Evolutionary conservation across 2,329 filamentous ascomycete species (phyloP).

Genomic region (Paecilomyces sp.): DNA sequence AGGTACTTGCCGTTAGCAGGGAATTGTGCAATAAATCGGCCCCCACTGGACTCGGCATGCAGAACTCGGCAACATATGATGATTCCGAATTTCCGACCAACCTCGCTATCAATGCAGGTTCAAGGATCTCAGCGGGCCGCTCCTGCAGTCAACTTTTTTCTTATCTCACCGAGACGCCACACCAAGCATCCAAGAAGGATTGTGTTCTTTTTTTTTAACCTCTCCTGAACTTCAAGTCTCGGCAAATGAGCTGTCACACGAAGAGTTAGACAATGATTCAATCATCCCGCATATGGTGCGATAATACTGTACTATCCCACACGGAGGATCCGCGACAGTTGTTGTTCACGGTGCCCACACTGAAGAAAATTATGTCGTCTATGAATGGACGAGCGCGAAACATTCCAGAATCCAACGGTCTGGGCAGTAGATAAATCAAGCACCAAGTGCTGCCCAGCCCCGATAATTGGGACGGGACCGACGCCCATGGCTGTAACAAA

Average conservation of each 20-base stretch:
- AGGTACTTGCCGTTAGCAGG: not conserved
- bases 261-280: not conserved
- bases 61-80: not conserved
- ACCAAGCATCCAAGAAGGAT: not conserved
- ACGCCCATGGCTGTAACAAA: not conserved
- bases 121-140: not conserved
- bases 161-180: not conserved
- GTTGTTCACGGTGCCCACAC: not conserved
- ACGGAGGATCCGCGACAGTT: not conserved
- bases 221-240: not conserved
- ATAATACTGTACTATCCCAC: not conserved
- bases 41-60: not conserved
- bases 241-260: not conserved
- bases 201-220: not conserved
- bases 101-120: not conserved
- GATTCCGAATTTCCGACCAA: not conserved
- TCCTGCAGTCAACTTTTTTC: not conserved
- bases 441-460: not conserved
- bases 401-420: not conserved
- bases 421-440: not conserved
- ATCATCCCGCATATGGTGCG: not conserved
- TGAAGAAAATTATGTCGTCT: not conserved
- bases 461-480: not conserved
- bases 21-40: not conserved
- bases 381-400: not conserved